Conservation (phyloP, 306 rosid genomes). For the Citrullus colocynthis region DNA sequence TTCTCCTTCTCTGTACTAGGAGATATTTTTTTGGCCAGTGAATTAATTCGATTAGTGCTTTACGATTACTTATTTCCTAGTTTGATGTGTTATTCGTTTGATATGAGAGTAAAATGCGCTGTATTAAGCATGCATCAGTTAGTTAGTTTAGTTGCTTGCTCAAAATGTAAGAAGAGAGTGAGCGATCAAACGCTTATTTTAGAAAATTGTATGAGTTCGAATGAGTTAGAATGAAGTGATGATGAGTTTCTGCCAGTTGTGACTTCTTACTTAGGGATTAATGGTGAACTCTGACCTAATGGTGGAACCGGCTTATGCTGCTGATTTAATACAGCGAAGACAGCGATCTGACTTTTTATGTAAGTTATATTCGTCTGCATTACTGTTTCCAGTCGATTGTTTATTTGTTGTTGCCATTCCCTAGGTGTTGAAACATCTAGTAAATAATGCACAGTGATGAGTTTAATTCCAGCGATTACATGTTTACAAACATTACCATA, state of each 20-base stretch:
- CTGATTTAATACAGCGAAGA: slow-evolving; percentile 76
- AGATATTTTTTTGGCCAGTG: neutral
- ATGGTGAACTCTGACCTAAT: slow-evolving; percentile 40
- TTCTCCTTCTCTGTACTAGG: neutral
- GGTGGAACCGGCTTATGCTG: slow-evolving; percentile 58
- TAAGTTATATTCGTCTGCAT: slow-evolving; percentile 20
- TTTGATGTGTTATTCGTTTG: neutral
- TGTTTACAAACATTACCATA: neutral
- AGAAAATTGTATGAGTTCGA: neutral
- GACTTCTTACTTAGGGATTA: slow-evolving; percentile 54
- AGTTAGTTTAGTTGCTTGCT: neutral
- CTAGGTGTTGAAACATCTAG: neutral
- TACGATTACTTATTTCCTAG: neutral
- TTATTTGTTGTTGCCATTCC: neutral
- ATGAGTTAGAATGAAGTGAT: slow-evolving; percentile 41
- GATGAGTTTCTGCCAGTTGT: slow-evolving; percentile 64
- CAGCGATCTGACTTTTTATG: slow-evolving; percentile 84
- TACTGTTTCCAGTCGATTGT: neutral
- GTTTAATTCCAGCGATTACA: neutral
- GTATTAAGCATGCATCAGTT: too few species aligned
- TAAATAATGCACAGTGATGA: neutral
- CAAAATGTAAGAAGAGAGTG: neutral
- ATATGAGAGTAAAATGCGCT: neutral
- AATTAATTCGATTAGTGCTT: neutral
- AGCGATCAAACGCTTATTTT: neutral